These are phyloP conservation scores for Aspergillaceae sp. DNA, from an alignment of 2,329 filamentous ascomycete species.

Conservation along the genomic window DNA sequence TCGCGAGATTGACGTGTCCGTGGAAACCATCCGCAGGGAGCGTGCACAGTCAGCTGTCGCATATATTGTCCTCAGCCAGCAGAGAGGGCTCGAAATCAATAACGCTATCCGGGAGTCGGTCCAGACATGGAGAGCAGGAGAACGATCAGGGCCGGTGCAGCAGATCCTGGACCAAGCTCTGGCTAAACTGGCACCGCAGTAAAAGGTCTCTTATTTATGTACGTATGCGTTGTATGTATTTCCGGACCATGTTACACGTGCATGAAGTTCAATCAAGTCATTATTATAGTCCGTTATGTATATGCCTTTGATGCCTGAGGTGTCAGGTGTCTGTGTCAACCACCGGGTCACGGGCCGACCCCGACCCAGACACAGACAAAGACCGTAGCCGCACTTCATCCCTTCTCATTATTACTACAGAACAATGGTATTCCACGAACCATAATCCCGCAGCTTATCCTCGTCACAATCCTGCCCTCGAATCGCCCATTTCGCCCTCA, in stretches of 20 bases:
- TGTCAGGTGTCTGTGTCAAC: background rate
- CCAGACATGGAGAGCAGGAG: conserved; percentile 28
- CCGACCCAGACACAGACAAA: too few relatives aligned
- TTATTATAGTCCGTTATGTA: too few relatives aligned
- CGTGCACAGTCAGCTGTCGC: conserved; percentile 29
- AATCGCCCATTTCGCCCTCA: background rate
- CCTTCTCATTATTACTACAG: too few relatives aligned
- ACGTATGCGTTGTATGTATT: background rate
- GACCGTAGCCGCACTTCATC: too few relatives aligned
- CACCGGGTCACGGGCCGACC: background rate
- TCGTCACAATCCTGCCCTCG: background rate
- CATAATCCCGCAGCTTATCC: background rate
- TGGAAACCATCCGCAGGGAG: conserved; percentile 30
- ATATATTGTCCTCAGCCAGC: conserved; percentile 22
- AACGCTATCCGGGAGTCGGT: conserved; percentile 16
- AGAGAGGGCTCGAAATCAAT: conserved; percentile 12
- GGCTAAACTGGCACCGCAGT: conserved; percentile 4
- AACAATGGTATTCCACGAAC: background rate
- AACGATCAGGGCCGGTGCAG: conserved; percentile 32
- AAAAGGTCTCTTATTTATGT: background rate
- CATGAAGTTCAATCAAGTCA: too few relatives aligned
- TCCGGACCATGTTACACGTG: too few relatives aligned
- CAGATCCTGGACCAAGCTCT: conserved; percentile 26
- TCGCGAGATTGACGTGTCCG: conserved; percentile 24
- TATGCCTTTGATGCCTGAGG: background rate